Percentiles rank a stretch among this genome's conserved stretches.
These are phyloP conservation scores for Arthroderma sp. DNA, from an alignment of 2,329 filamentous ascomycete genomes.

Conservation along the genomic window DNA sequence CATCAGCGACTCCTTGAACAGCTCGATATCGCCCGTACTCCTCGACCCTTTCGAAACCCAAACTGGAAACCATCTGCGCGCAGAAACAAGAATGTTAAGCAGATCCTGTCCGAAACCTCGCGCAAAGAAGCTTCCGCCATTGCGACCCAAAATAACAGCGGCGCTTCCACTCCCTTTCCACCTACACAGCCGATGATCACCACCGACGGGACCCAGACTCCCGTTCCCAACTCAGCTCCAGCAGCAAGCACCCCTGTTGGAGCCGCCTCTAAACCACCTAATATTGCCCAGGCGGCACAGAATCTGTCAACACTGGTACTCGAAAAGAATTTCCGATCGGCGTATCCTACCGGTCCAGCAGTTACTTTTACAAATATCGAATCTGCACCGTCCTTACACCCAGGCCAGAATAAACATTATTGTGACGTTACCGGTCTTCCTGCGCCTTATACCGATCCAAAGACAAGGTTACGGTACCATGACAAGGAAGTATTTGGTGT, in stretches of 20 bases:
- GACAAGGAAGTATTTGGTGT: slow-evolving; percentile 82
- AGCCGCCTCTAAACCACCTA: slow-evolving; percentile 40
- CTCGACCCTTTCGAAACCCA: slow-evolving; percentile 80
- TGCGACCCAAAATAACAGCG: slow-evolving; percentile 71
- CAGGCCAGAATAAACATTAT: slow-evolving; percentile 71
- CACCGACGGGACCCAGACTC: slow-evolving; percentile 30
- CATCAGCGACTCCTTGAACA: slow-evolving; percentile 79
- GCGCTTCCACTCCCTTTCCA: slow-evolving; percentile 54
- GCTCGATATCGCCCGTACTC: slow-evolving; percentile 77
- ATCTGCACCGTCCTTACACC: slow-evolving; percentile 70
- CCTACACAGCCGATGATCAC: slow-evolving; percentile 18
- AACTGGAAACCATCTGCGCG: slow-evolving; percentile 86
- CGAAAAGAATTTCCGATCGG: slow-evolving; percentile 55
- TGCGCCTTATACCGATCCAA: slow-evolving; percentile 88
- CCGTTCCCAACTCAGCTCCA: slow-evolving; percentile 10
- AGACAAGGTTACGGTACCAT: slow-evolving; percentile 84
- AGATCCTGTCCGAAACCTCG: slow-evolving; percentile 78
- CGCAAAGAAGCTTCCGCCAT: slow-evolving; percentile 80
- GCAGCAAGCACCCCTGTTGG: slow-evolving; percentile 38
- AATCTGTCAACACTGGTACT: slow-evolving; percentile 78
- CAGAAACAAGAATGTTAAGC: slow-evolving; percentile 97
- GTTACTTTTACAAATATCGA: slow-evolving; percentile 96
- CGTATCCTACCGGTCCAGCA: slow-evolving; percentile 44
- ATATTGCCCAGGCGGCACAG: slow-evolving; percentile 78
- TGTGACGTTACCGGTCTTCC: slow-evolving; percentile 90